Evolutionary conservation across 257 asterid species (phyloP).

Genomic region (Agastache rugosa): DNA sequence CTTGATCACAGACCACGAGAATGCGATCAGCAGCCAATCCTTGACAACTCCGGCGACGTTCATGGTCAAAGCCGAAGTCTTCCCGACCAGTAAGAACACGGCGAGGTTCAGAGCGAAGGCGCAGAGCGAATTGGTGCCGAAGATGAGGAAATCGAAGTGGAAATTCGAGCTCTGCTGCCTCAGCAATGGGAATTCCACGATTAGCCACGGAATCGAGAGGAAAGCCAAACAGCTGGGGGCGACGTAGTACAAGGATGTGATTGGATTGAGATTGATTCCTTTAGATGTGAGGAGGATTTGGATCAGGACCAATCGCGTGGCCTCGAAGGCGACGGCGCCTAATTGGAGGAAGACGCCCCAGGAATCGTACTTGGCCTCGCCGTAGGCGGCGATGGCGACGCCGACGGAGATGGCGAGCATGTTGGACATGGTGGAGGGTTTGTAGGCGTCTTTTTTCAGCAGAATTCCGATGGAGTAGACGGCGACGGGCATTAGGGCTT

Average conservation of each 20-base stretch:
- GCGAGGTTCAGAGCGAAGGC: constrained; percentile 81
- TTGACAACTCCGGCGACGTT: constrained; percentile 81
- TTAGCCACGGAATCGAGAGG: constrained; percentile 66
- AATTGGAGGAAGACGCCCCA: constrained; percentile 76
- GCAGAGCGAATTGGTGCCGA: constrained; percentile 72
- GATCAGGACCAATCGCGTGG: constrained; percentile 73
- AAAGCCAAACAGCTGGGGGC: constrained; percentile 71
- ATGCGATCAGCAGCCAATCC: constrained; percentile 80
- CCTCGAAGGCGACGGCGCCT: constrained; percentile 72
- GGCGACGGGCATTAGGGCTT: constrained; percentile 81
- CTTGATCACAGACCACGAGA: constrained; percentile 88
- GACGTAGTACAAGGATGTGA: constrained; percentile 72
- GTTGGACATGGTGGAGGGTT: constrained; percentile 55
- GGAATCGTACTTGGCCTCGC: constrained; percentile 76
- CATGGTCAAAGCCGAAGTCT: constrained; percentile 86
- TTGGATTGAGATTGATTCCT: constrained; percentile 71
- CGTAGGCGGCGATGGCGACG: constrained; percentile 80
- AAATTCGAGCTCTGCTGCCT: constrained; percentile 40
- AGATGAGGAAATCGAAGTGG: constrained; percentile 55
- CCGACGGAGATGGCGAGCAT: constrained; percentile 77
- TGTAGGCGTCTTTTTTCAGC: constrained; percentile 55
- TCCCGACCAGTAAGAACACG: constrained; percentile 75
- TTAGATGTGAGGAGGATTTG: constrained; percentile 72
- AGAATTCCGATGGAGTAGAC: constrained; percentile 67
- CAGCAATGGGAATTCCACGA: constrained; percentile 64